Conservation (phyloP, 768 basidiomycete species). For the Guyanaporus albipodus region DNA sequence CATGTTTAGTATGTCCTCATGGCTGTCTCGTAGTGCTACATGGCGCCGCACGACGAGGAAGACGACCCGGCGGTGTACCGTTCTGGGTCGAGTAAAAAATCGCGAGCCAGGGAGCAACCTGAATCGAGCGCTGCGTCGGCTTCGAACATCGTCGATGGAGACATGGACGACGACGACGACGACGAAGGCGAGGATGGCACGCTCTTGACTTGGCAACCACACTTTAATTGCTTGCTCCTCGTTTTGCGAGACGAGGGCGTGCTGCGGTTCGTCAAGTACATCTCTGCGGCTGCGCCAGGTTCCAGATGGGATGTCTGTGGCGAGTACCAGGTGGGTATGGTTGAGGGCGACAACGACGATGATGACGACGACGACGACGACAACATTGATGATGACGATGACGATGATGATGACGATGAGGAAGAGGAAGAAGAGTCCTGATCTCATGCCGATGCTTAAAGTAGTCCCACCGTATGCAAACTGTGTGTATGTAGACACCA, state of each 20-base stretch:
- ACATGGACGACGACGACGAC: conserved; percentile 27
- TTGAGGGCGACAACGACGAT: conserved; percentile 50
- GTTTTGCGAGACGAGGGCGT: conserved; percentile 92
- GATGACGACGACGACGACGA: conserved; percentile 33
- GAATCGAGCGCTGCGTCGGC: conserved; percentile 15
- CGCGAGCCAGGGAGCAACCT: conserved; percentile 16
- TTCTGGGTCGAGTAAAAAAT: conserved; percentile 43
- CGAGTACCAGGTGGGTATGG: conserved; percentile 87
- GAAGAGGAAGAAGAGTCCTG: conserved; percentile 29
- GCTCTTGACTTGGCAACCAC: conserved; percentile 80
- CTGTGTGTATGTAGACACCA: too few relatives aligned
- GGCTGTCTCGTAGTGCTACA: conserved; percentile 64
- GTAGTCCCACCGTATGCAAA: too few relatives aligned
- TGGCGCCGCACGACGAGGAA: conserved; percentile 91
- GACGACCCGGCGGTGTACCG: conserved; percentile 96
- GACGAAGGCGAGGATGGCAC: conserved; percentile 65
- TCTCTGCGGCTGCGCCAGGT: conserved; percentile 83
- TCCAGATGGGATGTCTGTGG: conserved; percentile 92
- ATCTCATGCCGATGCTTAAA: neutral
- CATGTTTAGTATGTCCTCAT: neutral
- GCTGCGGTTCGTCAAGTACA: conserved; percentile 93
- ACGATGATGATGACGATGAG: conserved; percentile 24
- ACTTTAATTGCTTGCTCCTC: conserved; percentile 84
- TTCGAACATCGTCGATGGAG: conserved; percentile 7
- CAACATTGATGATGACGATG: too few relatives aligned